Evolutionary conservation across 2,329 filamentous ascomycete genomes (phyloP), one percentile per base, ranked within the genome.

Genomic region (Rhexocercosporidium sp.): DNA sequence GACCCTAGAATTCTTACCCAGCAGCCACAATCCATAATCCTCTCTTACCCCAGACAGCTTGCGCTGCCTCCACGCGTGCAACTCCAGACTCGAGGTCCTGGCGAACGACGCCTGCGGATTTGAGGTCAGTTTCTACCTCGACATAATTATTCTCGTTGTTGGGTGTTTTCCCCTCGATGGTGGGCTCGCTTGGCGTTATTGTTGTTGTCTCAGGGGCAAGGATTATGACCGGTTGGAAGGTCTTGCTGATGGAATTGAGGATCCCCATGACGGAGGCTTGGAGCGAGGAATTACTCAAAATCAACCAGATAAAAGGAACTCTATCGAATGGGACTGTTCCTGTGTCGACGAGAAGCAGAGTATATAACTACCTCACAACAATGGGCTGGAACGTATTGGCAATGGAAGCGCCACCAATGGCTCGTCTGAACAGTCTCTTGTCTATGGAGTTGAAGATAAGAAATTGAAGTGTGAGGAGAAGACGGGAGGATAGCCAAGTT

Each of bases 11-110:
- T 11, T 25, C 67, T 57, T 34, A 76, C 68, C 73, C 72, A 11
- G 66, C 70, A 25, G 72, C 71, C 3, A 75, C 56, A 8, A 72
- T 39, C 27, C 63, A 71, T 59, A 51, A 65, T 4, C 70, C 75
- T 59, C 67, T 47, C 39, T 73, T 73, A 6, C 75, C 74, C 72
- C 72, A 74, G 14, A 75, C 69, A 14, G 71, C 69, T 63, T 75
- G 73, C 8, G 65, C 66, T 22, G 71, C 73, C 57, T 75, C 73
- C n/a, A 75, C 68, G 49, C 60, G 62, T 8, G 70, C 69, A 66
- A 70, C 71, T 57, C 71, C 71, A 31, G 64, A 49, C 22, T 70
- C 71, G 3, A 66, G 53, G 49, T 51, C 29, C 5, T 46, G 29
- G 22, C 47, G 27, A 27, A 34, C 29, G 29, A 41, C 44, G 1